These are phyloP conservation scores for Andrographis paniculata DNA, from an alignment of 305 asterid genomes.

Conservation along the genomic window DNA sequence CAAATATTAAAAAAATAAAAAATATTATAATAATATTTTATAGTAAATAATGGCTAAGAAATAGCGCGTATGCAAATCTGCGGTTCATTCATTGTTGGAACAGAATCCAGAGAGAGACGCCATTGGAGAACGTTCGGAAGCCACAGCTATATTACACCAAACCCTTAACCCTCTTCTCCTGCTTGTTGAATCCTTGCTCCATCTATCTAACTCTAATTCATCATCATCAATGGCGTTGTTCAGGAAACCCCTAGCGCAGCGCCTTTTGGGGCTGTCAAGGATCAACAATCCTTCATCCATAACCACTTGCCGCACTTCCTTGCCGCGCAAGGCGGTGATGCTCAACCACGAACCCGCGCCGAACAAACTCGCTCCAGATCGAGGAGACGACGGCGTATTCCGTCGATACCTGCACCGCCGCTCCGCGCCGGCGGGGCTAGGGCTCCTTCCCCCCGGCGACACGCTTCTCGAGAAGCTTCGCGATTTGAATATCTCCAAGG, in stretches of 20 bases:
- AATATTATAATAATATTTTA: too few relatives aligned
- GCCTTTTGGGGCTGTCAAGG: slow-evolving; percentile 1
- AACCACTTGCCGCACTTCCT: slow-evolving; percentile 6
- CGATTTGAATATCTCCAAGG: slow-evolving; percentile 42
- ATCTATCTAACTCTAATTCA: too few relatives aligned
- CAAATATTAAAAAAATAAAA: too few relatives aligned
- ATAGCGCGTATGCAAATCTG: too few relatives aligned
- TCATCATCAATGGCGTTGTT: slow-evolving; percentile 1
- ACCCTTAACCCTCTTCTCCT: too few relatives aligned
- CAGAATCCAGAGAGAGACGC: too few relatives aligned
- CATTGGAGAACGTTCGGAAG: too few relatives aligned
- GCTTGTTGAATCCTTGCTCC: too few relatives aligned
- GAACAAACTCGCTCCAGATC: slow-evolving; percentile 3
- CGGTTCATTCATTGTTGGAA: too few relatives aligned
- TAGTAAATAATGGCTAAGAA: too few relatives aligned
- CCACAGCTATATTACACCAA: too few relatives aligned
- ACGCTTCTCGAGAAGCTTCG: slow-evolving; percentile 51
- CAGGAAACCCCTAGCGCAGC: neutral
- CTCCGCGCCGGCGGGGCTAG: neutral
- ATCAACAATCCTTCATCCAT: neutral
- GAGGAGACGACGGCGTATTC: slow-evolving; percentile 9
- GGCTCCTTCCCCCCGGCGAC: slow-evolving; percentile 33
- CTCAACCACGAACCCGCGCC: neutral
- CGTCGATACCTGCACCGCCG: slow-evolving; percentile 6
- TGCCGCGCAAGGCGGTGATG: slow-evolving; percentile 5